These are phyloP conservation scores for Ustulina deusta DNA, from an alignment of 2,329 filamentous ascomycete species.

Conservation along the genomic window DNA sequence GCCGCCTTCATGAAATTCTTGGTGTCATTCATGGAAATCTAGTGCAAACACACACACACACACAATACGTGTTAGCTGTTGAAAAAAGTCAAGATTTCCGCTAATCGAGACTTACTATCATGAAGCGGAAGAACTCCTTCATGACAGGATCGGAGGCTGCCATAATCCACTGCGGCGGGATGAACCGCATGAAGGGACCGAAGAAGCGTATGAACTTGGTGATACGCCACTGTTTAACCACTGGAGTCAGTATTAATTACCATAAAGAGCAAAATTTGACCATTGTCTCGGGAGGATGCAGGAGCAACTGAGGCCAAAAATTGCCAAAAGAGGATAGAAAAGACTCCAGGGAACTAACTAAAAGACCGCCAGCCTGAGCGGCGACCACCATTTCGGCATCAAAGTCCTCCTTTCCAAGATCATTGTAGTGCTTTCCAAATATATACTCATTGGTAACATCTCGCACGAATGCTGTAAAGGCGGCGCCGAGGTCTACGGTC, in stretches of 20 bases:
- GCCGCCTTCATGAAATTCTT: constrained; percentile 36
- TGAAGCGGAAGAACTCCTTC: constrained; percentile 39
- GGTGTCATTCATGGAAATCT: constrained; percentile 41
- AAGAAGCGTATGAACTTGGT: constrained; percentile 40
- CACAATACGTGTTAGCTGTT: no score
- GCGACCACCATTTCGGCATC: constrained; percentile 18
- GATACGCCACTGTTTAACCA: constrained; percentile 38
- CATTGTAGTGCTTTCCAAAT: constrained; percentile 34
- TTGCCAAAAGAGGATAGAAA: no score
- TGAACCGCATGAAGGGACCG: constrained; percentile 36
- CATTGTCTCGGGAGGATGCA: no score
- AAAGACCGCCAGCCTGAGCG: constrained; percentile 27
- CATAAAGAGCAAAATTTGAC: no score
- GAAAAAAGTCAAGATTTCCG: no score
- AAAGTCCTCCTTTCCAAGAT: constrained; percentile 36
- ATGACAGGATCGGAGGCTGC: constrained; percentile 34
- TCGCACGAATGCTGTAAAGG: constrained; percentile 30
- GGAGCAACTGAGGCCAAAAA: no score
- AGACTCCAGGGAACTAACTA: no score
- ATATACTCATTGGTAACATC: constrained; percentile 39
- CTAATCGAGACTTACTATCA: constrained; percentile 34
- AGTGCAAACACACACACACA: no score
- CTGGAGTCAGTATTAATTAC: no score
- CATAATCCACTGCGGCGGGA: constrained; percentile 38
- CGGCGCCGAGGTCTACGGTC: constrained; percentile 26